Base-by-base conservation (phyloP, 331 rosid genomes). In the Pyrus hybrid region DNA sequence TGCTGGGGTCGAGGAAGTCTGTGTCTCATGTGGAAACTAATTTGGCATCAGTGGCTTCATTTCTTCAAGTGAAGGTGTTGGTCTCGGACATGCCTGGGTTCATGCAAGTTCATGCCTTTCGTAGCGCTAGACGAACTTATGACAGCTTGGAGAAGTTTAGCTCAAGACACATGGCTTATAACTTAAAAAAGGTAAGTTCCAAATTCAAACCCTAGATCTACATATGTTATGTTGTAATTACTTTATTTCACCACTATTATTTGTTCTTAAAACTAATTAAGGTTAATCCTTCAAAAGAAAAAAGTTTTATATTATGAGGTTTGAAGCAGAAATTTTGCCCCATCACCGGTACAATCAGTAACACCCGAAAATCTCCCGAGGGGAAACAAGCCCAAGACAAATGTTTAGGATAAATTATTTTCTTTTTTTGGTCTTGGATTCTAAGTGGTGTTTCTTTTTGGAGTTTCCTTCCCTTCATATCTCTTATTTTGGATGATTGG, bases 101-200 rank as follows among this genome's bases (percentile, higher is more conserved):
- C 88, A 92, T 95, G 99, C 99, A 95, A 84, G 84, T 89, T 80
- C 92, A 90, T 66, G 97, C 99, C 62, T 95, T 95, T 71, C 88
- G 93, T 18, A 87, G 90, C 78, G 97, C 96, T 0, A 92, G 97
- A 74, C 87, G 86, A 7, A 92, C 91, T 18, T 80, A 70, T 79
- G 99, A 95, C 63, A 86, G 92, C 87, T 83, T 88, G 88, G 97
- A 94, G 78, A 75, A 85, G 86, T 87, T 92, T 12, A 95, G 97
- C 82, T 28, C 91, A 13, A 90, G 86, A 71, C 91, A 84, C 77
- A 89, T 90, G 41, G 99, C 99, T 77, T 87, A 79, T 73, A 94
- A 88, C 88, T 82, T 95, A 6, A 95, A 95, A 82, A 95, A 90
- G 99, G 99, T 94, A 83, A 53, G 57, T 16, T 67, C 16, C 51